These are phyloP conservation scores for Plasmopara viticola DNA, from an alignment of 352 stramenopile species.

Conservation along the genomic window DNA sequence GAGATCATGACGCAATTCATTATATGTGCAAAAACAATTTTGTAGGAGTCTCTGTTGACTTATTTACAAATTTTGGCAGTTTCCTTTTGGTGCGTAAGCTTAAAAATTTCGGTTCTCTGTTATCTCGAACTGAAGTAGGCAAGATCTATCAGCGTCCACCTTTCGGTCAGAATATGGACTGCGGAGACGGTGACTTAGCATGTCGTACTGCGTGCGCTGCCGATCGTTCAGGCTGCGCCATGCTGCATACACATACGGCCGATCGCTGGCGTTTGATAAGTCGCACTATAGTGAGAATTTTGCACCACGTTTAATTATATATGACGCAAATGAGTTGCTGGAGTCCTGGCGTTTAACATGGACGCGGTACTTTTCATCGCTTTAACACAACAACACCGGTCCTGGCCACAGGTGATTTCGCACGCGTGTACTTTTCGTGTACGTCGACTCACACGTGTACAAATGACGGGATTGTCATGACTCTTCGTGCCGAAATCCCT, in stretches of 20 bases:
- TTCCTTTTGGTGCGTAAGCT: slow-evolving; percentile 94
- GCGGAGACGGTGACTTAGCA: slow-evolving; percentile 93
- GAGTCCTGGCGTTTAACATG: slow-evolving; percentile 95
- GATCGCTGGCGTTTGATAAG: slow-evolving; percentile 94
- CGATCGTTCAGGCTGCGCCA: slow-evolving; percentile 94
- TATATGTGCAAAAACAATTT: too few species aligned
- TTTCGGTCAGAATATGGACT: slow-evolving; percentile 93
- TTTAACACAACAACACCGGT: slow-evolving; percentile 90
- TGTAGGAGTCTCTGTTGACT: too few species aligned
- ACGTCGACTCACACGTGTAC: slow-evolving; percentile 96
- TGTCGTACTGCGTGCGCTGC: slow-evolving; percentile 92
- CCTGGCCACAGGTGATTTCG: slow-evolving; percentile 95
- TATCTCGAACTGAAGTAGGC: slow-evolving; percentile 94
- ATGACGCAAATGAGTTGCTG: slow-evolving; percentile 82
- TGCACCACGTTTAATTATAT: slow-evolving; percentile 95
- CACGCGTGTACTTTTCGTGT: slow-evolving; percentile 94
- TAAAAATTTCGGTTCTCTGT: slow-evolving; percentile 94
- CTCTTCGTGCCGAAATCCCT: slow-evolving; percentile 87
- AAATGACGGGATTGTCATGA: slow-evolving; percentile 95
- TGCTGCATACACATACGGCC: slow-evolving; percentile 96
- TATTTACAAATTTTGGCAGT: too few species aligned
- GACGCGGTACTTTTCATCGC: slow-evolving; percentile 93
- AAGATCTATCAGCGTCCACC: slow-evolving; percentile 97
- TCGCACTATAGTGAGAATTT: slow-evolving; percentile 99
- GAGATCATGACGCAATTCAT: too few species aligned